Conservation (phyloP, 305 asterid genomes). For the Ilex paraguariensis region DNA sequence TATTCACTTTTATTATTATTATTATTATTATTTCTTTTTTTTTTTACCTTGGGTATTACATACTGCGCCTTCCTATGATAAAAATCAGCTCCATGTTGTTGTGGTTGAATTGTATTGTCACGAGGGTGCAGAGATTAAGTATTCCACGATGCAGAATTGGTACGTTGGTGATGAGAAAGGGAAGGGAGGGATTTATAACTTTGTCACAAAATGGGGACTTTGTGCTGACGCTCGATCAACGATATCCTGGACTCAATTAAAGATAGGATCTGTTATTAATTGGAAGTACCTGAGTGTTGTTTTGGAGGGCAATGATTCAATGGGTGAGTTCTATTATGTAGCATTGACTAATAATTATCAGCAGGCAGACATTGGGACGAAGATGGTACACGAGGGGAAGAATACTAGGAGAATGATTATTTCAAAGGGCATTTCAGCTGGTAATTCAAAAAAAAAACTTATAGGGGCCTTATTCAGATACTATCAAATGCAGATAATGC, state of each 20-base stretch:
- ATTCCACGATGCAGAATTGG: conserved; percentile 98
- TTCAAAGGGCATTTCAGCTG: conserved; percentile 91
- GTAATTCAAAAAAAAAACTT: conserved; percentile 74
- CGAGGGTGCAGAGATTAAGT: conserved; percentile 77
- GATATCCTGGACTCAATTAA: conserved; percentile 99
- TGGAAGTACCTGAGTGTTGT: conserved; percentile 98
- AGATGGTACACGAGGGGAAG: conserved; percentile 96
- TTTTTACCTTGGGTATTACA: no score
- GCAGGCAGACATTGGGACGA: conserved; percentile 95
- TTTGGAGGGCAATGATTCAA: conserved; percentile 86
- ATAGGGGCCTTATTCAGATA: conserved; percentile 75
- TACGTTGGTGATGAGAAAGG: conserved; percentile 92
- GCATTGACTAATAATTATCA: conserved; percentile 86
- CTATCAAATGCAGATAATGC: conserved; percentile 2
- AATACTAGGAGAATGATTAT: conserved; percentile 86
- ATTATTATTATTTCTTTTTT: no score
- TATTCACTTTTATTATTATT: no score
- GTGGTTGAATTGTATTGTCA: conserved; percentile 90
- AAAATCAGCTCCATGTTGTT: conserved; percentile 86
- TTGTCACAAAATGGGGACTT: conserved; percentile 87
- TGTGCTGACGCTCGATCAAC: conserved; percentile 72
- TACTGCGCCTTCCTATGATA: conserved; percentile 93
- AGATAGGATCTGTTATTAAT: conserved; percentile 93
- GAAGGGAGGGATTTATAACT: conserved; percentile 77
- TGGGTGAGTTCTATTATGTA: conserved; percentile 93